phyloP scores from a whole-genome alignment of 2,329 filamentous ascomycete genomes.

The Colletotrichum truncatum region DNA sequence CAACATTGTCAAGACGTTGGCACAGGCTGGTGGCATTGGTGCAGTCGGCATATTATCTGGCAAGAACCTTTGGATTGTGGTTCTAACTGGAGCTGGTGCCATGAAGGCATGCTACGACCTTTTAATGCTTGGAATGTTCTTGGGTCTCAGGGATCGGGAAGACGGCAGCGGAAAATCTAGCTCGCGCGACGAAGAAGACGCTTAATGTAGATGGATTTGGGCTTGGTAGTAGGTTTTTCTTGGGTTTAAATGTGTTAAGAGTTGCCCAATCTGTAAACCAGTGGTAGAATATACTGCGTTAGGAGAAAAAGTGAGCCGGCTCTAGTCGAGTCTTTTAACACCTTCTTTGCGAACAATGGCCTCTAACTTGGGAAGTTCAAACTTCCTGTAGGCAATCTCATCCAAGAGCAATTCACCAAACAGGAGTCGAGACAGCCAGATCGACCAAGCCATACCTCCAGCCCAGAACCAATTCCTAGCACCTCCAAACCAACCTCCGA shows the following conservation, averaged over 20 bases:
- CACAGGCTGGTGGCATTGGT: conserved; percentile 69
- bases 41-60: conserved; percentile 72
- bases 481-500: conserved; percentile 42
- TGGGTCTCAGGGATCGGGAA: conserved; percentile 39
- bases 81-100: conserved; percentile 69
- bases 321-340: conserved; percentile 1
- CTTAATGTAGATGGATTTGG: neutral
- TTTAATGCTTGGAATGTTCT: conserved; percentile 61
- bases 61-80: conserved; percentile 65
- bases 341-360: conserved; percentile 25
- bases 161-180: conserved; percentile 27
- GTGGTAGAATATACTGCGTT: neutral
- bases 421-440: conserved; percentile 40
- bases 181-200: conserved; percentile 17
- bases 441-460: conserved; percentile 39
- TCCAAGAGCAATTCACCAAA: conserved; percentile 39
- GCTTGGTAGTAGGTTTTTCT: neutral
- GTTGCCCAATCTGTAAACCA: neutral
- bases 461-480: conserved; percentile 46
- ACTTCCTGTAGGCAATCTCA: conserved; percentile 38
- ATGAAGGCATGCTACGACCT: conserved; percentile 72
- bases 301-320: neutral
- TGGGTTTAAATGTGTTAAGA: no score
- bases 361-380: conserved; percentile 50
- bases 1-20: conserved; percentile 74